A percentile compares a stretch with the other conserved stretches of the same genome.
These are phyloP conservation scores for Clitopilus hobsonii DNA, from an alignment of 768 basidiomycete species.

Conservation along the genomic window DNA sequence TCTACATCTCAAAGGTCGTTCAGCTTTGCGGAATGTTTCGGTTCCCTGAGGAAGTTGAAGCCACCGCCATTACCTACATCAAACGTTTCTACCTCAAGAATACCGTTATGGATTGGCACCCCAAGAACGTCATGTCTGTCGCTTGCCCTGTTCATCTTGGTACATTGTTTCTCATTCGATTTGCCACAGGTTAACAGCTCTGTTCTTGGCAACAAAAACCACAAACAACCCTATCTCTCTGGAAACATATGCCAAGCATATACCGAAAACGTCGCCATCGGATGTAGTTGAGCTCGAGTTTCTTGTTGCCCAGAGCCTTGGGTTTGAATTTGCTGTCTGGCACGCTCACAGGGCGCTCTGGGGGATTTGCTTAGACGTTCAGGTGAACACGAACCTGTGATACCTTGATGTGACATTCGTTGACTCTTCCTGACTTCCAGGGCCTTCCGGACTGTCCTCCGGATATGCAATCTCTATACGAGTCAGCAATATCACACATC, in stretches of 20 bases:
- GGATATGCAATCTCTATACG: conserved; percentile 54
- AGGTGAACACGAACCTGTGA: conserved; percentile 42
- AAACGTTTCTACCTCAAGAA: conserved; percentile 98
- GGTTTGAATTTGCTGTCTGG: conserved; percentile 93
- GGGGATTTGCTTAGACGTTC: conserved; percentile 85
- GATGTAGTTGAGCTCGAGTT: conserved; percentile 96
- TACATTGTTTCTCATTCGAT: conserved; percentile 3
- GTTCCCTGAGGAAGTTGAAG: conserved; percentile 90
- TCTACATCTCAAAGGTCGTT: conserved; percentile 84
- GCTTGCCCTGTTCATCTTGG: neutral
- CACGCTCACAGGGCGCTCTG: conserved; percentile 85
- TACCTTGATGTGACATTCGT: neutral
- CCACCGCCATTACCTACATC: conserved; percentile 86
- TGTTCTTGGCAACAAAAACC: conserved; percentile 96
- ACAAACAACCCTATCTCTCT: conserved; percentile 92
- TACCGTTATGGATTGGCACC: conserved; percentile 99
- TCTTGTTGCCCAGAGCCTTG: conserved; percentile 88
- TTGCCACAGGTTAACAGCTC: conserved; percentile 75
- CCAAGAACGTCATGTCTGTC: conserved; percentile 93
- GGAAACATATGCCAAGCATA: conserved; percentile 77
- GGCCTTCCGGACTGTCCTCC: conserved; percentile 48
- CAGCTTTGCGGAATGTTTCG: conserved; percentile 82
- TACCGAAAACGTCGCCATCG: conserved; percentile 73
- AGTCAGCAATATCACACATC: conserved; percentile 60
- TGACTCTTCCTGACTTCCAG: conserved; percentile 28